Base-by-base conservation (phyloP, 805 yeast species). In the Metschnikowia dekortorum region DNA sequence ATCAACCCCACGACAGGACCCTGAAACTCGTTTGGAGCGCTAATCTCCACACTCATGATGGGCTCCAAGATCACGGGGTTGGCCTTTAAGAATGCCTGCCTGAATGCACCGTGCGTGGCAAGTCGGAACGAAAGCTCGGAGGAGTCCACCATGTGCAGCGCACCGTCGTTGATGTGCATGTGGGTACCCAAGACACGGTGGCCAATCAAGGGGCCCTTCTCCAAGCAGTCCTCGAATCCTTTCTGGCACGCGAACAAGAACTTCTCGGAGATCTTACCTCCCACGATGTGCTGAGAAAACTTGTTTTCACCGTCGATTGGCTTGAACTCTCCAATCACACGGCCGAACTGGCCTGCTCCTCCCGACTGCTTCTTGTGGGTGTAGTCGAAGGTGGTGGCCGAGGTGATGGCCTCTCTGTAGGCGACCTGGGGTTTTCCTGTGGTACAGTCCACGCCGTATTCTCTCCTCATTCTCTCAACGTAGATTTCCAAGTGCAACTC, bases 311-410 rank as follows among this genome's bases (percentile, higher is more conserved):
- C 83, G 46, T 80, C 87, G 44, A 80, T 65, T 48, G 90, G 83
- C 6, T 76, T 70, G 72, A 91, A 68, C 50, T 76, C 79, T 67
- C 99, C 98, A 70, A 90, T 86, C 64, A 92, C 97, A 75, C 91
- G 85, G 71, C 96, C 99, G 67, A 84, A 94, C 78, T 94, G 99
- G 74, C 99, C 99, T 58, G 98, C 96, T 81, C 99, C 99, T 71
- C 99, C 99, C 65, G 92, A 81, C 76, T 94, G 99, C 68, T 90
- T 92, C 81, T 94, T 94, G 78, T 92, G 98, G 30, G 96, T 86
- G 74, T 85, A 89, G 68, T 94, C 98, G 64, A 94, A 92, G 11
- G 82, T 76, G 31, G 92, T 79, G 39, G 87, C 74, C 2, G 79
- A 67, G 35, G 87, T 74, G 57, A 92, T 83, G 38, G 98, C 86